phyloP scores from a whole-genome alignment of 2,329 filamentous ascomycete species.

The Aspergillus brunneoviolaceus region DNA sequence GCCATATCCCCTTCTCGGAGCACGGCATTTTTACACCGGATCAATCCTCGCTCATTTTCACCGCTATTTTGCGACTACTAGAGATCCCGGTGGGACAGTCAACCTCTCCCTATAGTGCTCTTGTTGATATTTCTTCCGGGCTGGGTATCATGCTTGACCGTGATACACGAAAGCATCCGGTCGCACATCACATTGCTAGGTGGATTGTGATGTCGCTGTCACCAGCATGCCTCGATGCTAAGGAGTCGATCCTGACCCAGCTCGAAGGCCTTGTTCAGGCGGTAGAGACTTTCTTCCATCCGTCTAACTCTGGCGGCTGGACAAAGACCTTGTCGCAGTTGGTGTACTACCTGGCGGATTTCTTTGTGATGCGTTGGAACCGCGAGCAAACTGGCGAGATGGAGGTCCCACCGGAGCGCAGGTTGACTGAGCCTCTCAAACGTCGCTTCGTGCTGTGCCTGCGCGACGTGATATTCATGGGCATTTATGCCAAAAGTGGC shows the following conservation, averaged over 20 bases:
- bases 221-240: conserved; percentile 72
- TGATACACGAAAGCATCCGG: conserved; percentile 89
- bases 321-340: conserved; percentile 86
- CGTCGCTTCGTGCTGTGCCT: conserved; percentile 84
- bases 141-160: conserved; percentile 84
- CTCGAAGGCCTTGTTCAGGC: conserved; percentile 91
- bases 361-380: conserved; percentile 98
- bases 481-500: conserved; percentile 92
- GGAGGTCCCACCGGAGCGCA: conserved; percentile 76
- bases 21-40: conserved; percentile 90
- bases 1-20: conserved; percentile 75
- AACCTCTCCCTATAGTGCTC: conserved; percentile 80
- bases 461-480: conserved; percentile 95
- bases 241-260: conserved; percentile 76
- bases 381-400: conserved; percentile 90
- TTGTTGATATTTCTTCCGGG: conserved; percentile 79
- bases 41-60: conserved; percentile 91
- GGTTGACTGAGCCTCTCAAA: conserved; percentile 77
- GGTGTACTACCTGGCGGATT: conserved; percentile 88
- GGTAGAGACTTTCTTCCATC: conserved; percentile 97
- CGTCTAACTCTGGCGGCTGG: conserved; percentile 92
- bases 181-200: conserved; percentile 85
- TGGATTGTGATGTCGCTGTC: conserved; percentile 94
- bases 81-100: conserved; percentile 97
- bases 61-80: conserved; percentile 79